These are phyloP conservation scores for Bonnemaisonia californica DNA, from an alignment of 31 red algal genomes.

Conservation along the genomic window DNA sequence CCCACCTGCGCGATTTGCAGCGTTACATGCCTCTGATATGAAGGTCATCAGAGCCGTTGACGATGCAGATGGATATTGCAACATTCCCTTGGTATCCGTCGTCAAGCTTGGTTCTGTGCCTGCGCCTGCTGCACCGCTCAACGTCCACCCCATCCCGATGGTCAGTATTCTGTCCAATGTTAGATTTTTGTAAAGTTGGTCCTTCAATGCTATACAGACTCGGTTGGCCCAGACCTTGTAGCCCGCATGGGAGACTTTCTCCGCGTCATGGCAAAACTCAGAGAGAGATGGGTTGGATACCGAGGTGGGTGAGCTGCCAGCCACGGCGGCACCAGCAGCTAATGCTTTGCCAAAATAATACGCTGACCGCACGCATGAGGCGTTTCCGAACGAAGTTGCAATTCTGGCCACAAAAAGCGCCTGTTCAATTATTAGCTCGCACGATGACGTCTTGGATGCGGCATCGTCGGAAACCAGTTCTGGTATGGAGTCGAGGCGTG, in stretches of 20 bases:
- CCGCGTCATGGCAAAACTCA: constrained; percentile 34
- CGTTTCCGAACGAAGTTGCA: constrained; percentile 38
- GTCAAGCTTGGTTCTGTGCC: background rate
- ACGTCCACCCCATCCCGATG: constrained; percentile 49
- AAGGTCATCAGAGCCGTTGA: constrained; percentile 46
- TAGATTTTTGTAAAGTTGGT: constrained; percentile 30
- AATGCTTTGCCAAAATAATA: constrained; percentile 25
- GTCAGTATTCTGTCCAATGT: background rate
- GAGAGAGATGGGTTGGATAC: background rate
- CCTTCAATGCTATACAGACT: background rate
- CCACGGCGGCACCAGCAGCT: background rate
- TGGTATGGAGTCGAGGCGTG: constrained; percentile 39
- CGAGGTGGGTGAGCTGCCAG: background rate
- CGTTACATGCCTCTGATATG: constrained; percentile 22
- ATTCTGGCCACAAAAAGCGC: constrained; percentile 56
- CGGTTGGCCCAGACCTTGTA: constrained; percentile 56
- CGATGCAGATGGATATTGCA: constrained; percentile 37
- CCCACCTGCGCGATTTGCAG: constrained; percentile 59
- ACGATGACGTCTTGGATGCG: background rate
- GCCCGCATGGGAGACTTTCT: constrained; percentile 7
- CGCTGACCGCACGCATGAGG: constrained; percentile 31
- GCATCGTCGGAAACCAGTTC: background rate
- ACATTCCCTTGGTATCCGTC: background rate
- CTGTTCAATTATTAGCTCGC: constrained; percentile 15
- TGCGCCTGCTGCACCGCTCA: background rate